phyloP scores from a whole-genome alignment of 108 stramenopile species.

The Cyclotella sp. region DNA sequence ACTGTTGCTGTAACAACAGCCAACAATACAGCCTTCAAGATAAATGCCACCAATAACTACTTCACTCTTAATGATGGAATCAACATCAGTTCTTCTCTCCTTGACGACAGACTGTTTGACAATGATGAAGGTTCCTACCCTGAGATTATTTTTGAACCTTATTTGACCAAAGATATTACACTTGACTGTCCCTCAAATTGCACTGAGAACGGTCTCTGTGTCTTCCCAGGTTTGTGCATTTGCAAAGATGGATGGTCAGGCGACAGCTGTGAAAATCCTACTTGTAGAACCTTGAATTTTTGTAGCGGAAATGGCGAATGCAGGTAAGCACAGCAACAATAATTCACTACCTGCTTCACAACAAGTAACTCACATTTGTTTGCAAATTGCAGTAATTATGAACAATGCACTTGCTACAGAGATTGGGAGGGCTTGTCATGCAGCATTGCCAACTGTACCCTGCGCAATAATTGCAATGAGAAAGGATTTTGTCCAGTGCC shows the following conservation, averaged over 20 bases:
- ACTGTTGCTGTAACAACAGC: not conserved
- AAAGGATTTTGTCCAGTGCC: conserved; percentile 25
- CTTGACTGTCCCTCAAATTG: conserved; percentile 2
- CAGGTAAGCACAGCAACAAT: conserved; percentile 10
- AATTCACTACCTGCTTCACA: not conserved
- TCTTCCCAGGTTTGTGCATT: conserved; percentile 25
- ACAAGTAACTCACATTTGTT: not conserved
- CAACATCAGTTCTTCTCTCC: not conserved
- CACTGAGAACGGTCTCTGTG: conserved; percentile 17
- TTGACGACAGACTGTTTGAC: conserved; percentile 10
- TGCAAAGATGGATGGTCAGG: conserved; percentile 39
- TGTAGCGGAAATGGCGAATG: conserved; percentile 22
- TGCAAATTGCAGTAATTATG: not conserved
- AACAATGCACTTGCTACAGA: conserved; percentile 7
- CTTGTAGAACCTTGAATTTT: conserved; percentile 20
- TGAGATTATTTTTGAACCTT: conserved; percentile 9
- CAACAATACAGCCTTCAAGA: not conserved
- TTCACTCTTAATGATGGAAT: not conserved
- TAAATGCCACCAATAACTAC: conserved; percentile 6
- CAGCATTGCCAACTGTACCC: conserved; percentile 14
- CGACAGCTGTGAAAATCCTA: conserved; percentile 9
- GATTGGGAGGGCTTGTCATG: conserved; percentile 18
- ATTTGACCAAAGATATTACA: not conserved
- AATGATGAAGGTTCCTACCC: not conserved
- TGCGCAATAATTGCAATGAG: conserved; percentile 18